Evolutionary conservation across 805 yeast species (phyloP), one percentile per base, ranked within the genome.

Genomic region (Monosporozyma servazzii): DNA sequence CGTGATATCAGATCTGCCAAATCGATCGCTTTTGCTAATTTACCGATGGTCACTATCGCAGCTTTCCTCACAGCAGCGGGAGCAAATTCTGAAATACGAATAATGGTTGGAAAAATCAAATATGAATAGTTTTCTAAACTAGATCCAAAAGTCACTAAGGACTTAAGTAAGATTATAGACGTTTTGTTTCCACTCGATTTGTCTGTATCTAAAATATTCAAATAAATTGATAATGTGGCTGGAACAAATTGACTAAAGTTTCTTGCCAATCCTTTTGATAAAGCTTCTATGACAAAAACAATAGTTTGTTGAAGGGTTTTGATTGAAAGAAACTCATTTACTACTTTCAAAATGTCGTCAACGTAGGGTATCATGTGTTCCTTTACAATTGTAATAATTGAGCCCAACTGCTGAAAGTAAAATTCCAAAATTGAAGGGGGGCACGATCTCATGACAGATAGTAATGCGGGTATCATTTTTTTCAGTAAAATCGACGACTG

Each of bases 401-500:
- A 83, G 11, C 93, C 84, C 53, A 93, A 71, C 60, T 91, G 97
- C 62, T 89, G 88, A 69, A 93, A 89, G 61, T 90, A 86, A 51
- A 90, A 85, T 58, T 88, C 96, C 17, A 88, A 72, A 80, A 88
- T 80, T 0, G 86, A 78, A 1, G 82, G 81, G 2, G 90, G 85
- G 61, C 91, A 86, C 1, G 82, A 75, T 50, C 82, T 83, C 88
- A 93, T 88, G 6, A 91, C 96, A 36, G 76, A 77, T 30, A 88
- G 75, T 55, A 93, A 81, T 0, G 95, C 96, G 1, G 96, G 96
- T 30, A 93, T 82, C 11, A 91, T 87, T 52, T 88, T 88, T 29
- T 86, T 86, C 51, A 95, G 70, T 64, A 88, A 91, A n/a, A 90
- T 81, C 15, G 90, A 93, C 67, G 96, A 90, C 51, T 91, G 81